Evolutionary conservation across 2,329 filamentous ascomycete genomes (phyloP).

Genomic region (Ophiostoma ips): DNA sequence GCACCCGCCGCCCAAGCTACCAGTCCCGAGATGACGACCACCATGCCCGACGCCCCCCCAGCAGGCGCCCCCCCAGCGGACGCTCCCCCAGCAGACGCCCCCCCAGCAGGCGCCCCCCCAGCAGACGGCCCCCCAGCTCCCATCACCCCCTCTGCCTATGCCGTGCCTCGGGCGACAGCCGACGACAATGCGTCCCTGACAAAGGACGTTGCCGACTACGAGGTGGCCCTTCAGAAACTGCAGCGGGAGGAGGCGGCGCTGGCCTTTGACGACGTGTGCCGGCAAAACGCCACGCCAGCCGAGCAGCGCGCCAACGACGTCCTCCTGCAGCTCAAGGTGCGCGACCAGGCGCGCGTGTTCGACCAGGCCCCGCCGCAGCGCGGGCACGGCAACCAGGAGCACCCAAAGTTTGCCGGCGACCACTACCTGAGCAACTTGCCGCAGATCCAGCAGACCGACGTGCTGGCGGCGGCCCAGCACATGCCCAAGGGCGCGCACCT

Average conservation of each 20-base stretch:
- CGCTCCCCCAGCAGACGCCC: too few species aligned
- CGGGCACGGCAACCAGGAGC: slow-evolving; percentile 30
- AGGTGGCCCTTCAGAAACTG: slow-evolving; percentile 19
- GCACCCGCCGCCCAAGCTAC: too few species aligned
- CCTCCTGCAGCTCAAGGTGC: slow-evolving; percentile 23
- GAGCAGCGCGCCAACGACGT: slow-evolving; percentile 28
- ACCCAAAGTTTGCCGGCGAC: slow-evolving; percentile 34
- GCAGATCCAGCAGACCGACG: slow-evolving; percentile 38
- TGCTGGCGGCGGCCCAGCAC: slow-evolving; percentile 40
- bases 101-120: too few species aligned
- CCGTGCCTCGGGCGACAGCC: not conserved
- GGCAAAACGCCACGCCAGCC: slow-evolving; percentile 18
- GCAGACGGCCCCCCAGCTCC: too few species aligned
- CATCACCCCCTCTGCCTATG: not conserved
- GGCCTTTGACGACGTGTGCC: slow-evolving; percentile 28
- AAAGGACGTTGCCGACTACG: slow-evolving; percentile 16
- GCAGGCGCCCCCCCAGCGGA: too few species aligned
- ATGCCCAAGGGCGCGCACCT: slow-evolving; percentile 62
- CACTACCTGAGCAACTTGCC: slow-evolving; percentile 44
- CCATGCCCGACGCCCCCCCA: too few species aligned
- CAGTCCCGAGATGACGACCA: too few species aligned
- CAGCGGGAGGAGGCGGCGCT: slow-evolving; percentile 22
- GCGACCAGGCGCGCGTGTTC: slow-evolving; percentile 27
- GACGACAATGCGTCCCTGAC: not conserved
- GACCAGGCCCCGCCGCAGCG: slow-evolving; percentile 17